Base-by-base conservation (phyloP, 2,329 filamentous ascomycete genomes). In the Blastomyces emzantsi region DNA sequence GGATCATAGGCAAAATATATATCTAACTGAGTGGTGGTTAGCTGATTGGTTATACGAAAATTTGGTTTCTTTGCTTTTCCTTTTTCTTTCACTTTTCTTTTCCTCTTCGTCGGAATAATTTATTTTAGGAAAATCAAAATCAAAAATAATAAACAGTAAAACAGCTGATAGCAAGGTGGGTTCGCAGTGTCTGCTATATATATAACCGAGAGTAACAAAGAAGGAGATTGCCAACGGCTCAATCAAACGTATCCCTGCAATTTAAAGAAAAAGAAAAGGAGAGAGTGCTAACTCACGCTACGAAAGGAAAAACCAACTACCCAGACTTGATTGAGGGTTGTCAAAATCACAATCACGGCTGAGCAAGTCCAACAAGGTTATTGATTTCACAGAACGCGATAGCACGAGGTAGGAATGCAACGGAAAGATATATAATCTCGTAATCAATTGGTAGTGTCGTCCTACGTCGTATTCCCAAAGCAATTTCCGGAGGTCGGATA, bases 1-100 rank as follows among this genome's bases (percentile, higher is more conserved):
- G 70, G 66, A 78, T 77, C 77, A 79, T 78, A 49, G 67, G 30
- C 25, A 65, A 71, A 72, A 62, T 73, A 72, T 75, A 71, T 67
- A 45, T 65, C 65, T 61, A 69, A 13, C 30, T 55, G 57, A n/a
- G 39, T n/a, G 13, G 22, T 57, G 61, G 54, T 63, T 15, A 63
- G 61, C 43, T 43, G n/a, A 57, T 41, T 11, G n/a, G 11, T 22
- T 2, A 41, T 22, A 17, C 30, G 25, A 52, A 15, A 28, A 7
- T 52, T 28, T 11, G 11, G 25, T 2, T 7, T 22, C 33, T n/a
- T 3, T 36, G 22, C 11, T 2, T 4, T 33, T 55, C 19, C 1
- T 1, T 33, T 33, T 55, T 9, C n/a, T 51, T 28, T 28, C 11
- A 9, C 3, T 36, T 36, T 55, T 55, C 7, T 55, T 55, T 55